Base-by-base conservation (phyloP, 257 asterid genomes). In the Cruciata laevipes region DNA sequence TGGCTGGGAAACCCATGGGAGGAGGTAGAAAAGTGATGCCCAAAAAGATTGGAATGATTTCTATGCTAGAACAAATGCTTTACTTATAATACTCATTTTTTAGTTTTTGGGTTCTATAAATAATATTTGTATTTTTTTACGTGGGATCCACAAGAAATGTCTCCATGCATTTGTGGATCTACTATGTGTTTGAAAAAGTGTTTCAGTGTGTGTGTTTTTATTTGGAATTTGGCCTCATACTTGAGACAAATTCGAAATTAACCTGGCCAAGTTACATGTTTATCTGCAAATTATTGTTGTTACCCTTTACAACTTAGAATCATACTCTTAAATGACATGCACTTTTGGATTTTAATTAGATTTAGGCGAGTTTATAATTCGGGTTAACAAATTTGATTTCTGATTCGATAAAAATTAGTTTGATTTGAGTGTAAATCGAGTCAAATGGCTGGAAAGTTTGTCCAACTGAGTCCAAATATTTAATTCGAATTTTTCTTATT, bases 1-100 rank as follows among this genome's bases (percentile, higher is more conserved):
- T 84, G 0, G 80, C 79, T 33, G 87, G 78, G 79, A 83, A 87
- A 75, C 82, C 93, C 96, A 88, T 88, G 27, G 60, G 27, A 11
- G 74, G 64, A 9, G 58, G 71, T 11, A 64, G 56, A 21, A 24
- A 42, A 21, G 16, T 51, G 7, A 0, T 7, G 35, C 18, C 4
- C 12, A 23, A 2, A 30, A 30, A 59, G 27, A 30, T 30, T 6
- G 64, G 21, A 59, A 59, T 59, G 9, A 59, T n/a, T 53, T n/a
- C 27, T n/a, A 18, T 21, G 14, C 20, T 20, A 17, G n/a, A 47
- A 47, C 16, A 1, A 1, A 47, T 27, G 7, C 61, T 53, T 32
- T 11, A 32, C 33, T 67, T 67, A 67, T 53, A 67, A 53, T 17
- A 47, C 20, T 47, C 16, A 4, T 47, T 14, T 47, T 47, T 47